Base-by-base conservation (phyloP, 345 rosid species). In the Fremontodendron californicum region DNA sequence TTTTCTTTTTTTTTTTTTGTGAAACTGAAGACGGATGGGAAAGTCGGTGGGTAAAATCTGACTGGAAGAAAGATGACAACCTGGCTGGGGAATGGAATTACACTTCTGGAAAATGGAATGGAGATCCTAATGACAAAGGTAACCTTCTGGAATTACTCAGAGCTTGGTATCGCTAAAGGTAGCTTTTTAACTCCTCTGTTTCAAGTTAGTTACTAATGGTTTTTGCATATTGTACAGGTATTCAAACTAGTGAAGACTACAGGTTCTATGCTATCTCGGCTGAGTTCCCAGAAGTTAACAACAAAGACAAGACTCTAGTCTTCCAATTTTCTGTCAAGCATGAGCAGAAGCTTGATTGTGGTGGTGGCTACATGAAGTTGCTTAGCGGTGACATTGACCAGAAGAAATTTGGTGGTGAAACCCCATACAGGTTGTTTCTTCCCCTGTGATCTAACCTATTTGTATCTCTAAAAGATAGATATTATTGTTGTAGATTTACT, bases 271-370 rank as follows among this genome's bases (percentile, higher is more conserved):
- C 99, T 61, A 91, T 92, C 73, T 96, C 99, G n/a, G 98, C 97
- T 70, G 92, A 90, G 85, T 96, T 85, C 87, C 94, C 99, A 69
- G 88, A 86, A 77, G 89, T 93, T 87, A 96, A 93, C 80, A 96
- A 91, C 92, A 96, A 96, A 86, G 97, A 90, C 62, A 87, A 86
- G 78, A 91, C 95, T 16, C 82, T 96, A 3, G 99, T 93, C 80
- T 96, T 96, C 89, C 99, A 93, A 67, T 93, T 96, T 81, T 90
- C 92, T 4, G 99, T 96, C 78, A 96, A 96, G 92, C 99, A 96
- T 62, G 99, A 96, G 77, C 99, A 96, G 83, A 96, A 96, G 85
- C 99, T 96, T 77, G 99, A 96, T 83, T 96, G 99, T 84, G 99
- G 99, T 82, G 99, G 99, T 78, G 99, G 99, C 74, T 96, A 96